Evolutionary conservation across 140 eudicot species (phyloP).

Genomic region (Flaveria floridana): DNA sequence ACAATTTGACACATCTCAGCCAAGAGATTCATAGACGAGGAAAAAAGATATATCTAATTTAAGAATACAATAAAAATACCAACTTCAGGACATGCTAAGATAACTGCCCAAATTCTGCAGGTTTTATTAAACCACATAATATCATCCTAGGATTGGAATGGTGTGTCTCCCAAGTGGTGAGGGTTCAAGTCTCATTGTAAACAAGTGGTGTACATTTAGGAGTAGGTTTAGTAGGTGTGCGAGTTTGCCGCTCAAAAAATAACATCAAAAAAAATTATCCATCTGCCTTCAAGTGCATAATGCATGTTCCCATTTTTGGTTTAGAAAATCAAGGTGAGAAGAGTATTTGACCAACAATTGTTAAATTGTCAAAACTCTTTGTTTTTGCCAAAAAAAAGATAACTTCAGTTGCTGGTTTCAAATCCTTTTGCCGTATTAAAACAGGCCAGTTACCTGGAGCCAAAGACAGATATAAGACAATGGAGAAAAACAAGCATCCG

Average conservation of each 20-base stretch:
- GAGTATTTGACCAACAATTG: constrained; percentile 14
- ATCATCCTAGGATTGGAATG: neutral
- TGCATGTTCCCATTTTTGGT: constrained; percentile 6
- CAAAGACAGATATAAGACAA: constrained; percentile 3
- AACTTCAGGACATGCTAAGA: neutral
- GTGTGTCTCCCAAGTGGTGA: too few relatives aligned
- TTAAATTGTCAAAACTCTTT: constrained; percentile 5
- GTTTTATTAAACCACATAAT: neutral
- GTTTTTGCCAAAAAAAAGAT: constrained; percentile 7
- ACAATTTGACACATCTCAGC: neutral
- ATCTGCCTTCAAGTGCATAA: neutral
- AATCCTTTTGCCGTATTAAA: constrained; percentile 3
- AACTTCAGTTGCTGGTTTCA: neutral
- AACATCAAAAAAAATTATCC: neutral
- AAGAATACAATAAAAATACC: neutral
- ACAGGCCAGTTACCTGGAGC: neutral
- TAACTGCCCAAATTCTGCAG: neutral
- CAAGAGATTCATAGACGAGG: constrained; percentile 15
- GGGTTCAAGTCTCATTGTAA: too few relatives aligned
- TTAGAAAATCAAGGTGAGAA: neutral
- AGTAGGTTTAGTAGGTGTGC: too few relatives aligned
- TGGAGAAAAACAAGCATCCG: neutral
- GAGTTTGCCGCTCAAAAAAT: too few relatives aligned
- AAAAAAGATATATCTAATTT: neutral
- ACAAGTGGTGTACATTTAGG: too few relatives aligned